Percentiles rank a stretch among this genome's conserved stretches.
These are phyloP conservation scores for Debaryomyces singareniensis DNA, from an alignment of 1,139 yeast species.

Conservation along the genomic window DNA sequence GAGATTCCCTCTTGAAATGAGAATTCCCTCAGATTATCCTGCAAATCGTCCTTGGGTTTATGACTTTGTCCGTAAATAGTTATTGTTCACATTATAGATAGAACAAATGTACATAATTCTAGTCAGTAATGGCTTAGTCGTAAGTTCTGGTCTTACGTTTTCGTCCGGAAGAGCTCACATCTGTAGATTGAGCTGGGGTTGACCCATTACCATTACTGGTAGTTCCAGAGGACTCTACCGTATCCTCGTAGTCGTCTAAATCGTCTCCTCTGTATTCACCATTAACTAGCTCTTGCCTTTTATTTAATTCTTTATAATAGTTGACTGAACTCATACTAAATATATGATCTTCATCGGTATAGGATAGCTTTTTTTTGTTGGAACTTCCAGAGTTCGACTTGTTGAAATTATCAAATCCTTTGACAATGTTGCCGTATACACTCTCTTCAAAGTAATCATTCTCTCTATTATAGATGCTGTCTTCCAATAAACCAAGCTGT, in stretches of 20 bases:
- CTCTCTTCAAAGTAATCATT: constrained; percentile 68
- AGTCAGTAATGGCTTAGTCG: constrained; percentile 21
- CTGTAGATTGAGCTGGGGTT: constrained; percentile 6
- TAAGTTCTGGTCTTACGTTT: constrained; percentile 28
- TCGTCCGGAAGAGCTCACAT: constrained; percentile 24
- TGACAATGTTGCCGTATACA: constrained; percentile 72
- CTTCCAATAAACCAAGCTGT: constrained; percentile 61
- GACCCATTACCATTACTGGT: constrained; percentile 4
- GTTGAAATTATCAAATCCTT: constrained; percentile 81
- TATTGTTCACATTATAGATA: constrained; percentile 6
- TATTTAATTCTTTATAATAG: constrained; percentile 57
- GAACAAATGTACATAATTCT: background rate
- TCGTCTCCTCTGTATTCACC: constrained; percentile 22
- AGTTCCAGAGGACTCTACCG: constrained; percentile 25
- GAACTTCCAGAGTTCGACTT: constrained; percentile 37
- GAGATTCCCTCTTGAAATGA: constrained; percentile 69
- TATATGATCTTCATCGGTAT: constrained; percentile 77
- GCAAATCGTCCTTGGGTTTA: constrained; percentile 78
- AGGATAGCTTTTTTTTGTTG: constrained; percentile 48
- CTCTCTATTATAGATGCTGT: constrained; percentile 76
- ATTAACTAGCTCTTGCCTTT: constrained; percentile 20
- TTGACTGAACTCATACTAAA: constrained; percentile 77
- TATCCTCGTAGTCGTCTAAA: constrained; percentile 42
- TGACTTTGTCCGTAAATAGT: constrained; percentile 33
- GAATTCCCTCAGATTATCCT: constrained; percentile 91